Evolutionary conservation across 768 basidiomycete species (phyloP).

Genomic region (Pleurotus ostreatus): DNA sequence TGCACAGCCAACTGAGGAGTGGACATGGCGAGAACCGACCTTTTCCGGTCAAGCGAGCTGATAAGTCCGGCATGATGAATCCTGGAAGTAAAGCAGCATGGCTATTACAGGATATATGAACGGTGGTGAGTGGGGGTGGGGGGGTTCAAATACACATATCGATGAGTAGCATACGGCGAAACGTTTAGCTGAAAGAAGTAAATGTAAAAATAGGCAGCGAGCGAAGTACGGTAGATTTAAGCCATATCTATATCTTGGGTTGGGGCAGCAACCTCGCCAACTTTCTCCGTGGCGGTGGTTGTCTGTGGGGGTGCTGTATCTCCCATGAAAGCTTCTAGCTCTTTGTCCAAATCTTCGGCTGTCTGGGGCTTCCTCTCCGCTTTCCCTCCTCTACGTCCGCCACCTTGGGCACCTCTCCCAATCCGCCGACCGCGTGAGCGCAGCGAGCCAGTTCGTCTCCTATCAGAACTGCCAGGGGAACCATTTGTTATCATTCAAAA

Average conservation of each 20-base stretch:
- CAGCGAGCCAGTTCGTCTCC: conserved; percentile 41
- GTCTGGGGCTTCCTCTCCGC: conserved; percentile 58
- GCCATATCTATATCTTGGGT: conserved; percentile 55
- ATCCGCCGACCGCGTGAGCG: conserved; percentile 38
- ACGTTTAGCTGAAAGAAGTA: background rate
- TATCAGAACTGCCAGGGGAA: conserved; percentile 15
- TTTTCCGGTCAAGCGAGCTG: background rate
- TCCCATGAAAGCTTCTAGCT: conserved; percentile 84
- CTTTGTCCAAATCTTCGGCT: conserved; percentile 81
- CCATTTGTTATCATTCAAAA: background rate
- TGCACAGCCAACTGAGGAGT: background rate
- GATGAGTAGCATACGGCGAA: background rate
- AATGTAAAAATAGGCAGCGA: background rate
- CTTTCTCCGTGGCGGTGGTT: conserved; percentile 14
- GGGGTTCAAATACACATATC: background rate
- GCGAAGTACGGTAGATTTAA: conserved; percentile 14
- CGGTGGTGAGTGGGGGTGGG: background rate
- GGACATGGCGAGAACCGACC: background rate
- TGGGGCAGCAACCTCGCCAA: conserved; percentile 10
- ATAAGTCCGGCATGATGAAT: background rate
- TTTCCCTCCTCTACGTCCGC: conserved; percentile 14
- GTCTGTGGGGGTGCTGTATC: conserved; percentile 28
- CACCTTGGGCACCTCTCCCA: background rate
- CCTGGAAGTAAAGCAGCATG: conserved; percentile 7
- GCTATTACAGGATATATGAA: background rate